Base-by-base conservation (phyloP, 2,329 filamentous ascomycete species). In the Talaromyces sp. region DNA sequence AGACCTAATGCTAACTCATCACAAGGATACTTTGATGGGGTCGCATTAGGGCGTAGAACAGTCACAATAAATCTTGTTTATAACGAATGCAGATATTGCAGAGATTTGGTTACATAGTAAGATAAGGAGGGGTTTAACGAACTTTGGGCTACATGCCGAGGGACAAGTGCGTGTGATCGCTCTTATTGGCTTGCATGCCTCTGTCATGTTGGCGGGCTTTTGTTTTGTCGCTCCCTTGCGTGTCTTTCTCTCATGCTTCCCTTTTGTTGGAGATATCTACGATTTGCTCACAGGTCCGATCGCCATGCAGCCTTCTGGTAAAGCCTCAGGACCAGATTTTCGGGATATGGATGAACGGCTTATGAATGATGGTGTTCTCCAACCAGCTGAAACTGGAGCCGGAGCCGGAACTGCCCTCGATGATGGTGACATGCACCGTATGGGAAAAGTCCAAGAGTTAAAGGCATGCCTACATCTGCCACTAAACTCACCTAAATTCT, bases 371-470 rank as follows among this genome's bases (percentile, higher is more conserved):
- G 31, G 18, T 4, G 2, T 35, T 5, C 9, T 54, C 8, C 31
- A 54, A 54, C 25, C 31, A 5, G 16, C 16, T 8, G 11, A 42
- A 40, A 8, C 37, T 28, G 21, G 23, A 40, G 14, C 5, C 3
- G 21, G 18, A 40, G 50, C 50, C 9, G 52, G 39, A 28, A 62
- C 42, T 37, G 40, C 40, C 33, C 60, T 23, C 35, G 60, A 62
- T 50, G 42, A 39, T 25, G 52, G 46, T 28, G 71, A 73, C 37
- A 73, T 73, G 71, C 63, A 63, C 5, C 71, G 71, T 11, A 72
- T 73, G 70, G 71, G 71, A 23, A 73, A 73, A 57, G 60, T 66
- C 3, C 71, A 72, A 44, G 69, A 72, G 48, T 65, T 74, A n/a
- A 73, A 61, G 59, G 59, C 31, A 42, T 35, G 33, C 37, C 50